Evolutionary conservation across 768 basidiomycete species (phyloP), one percentile per base, ranked within the genome.

Genomic region (Termitomyces sp.): DNA sequence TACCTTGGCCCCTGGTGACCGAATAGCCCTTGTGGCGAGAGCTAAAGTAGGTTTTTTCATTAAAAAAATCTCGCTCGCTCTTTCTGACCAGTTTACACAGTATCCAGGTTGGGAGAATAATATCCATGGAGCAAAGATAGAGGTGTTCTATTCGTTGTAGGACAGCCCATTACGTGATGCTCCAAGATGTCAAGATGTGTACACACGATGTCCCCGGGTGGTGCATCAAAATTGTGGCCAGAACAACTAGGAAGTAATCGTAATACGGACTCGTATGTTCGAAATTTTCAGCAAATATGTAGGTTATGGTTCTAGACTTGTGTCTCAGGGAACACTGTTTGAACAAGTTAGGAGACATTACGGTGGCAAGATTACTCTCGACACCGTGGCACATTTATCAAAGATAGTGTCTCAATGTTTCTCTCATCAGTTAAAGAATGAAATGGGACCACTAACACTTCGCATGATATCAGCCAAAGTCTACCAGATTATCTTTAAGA

Each of bases 71-170:
- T 53, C 6, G 24, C 37, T 26, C 30, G 9, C 9, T 30, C 42
- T 2, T 39, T 39, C 54, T 39, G 4, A 47, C 51, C 12, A 12
- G 37, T 34, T 27, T 36, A 37, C 33, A 13, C 50, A 73, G 72
- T 71, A 62, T 58, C 71, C 69, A 39, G 67, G 68, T 4, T 73
- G 71, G 72, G 57, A 32, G 16, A 72, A 72, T 55, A 45, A 64
- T 12, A 62, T 73, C 6, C 27, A 51, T 20, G 49, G 48, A 14
- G 67, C 65, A 18, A 63, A 66, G 43, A 59, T 73, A 16, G 64
- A 70, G 39, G 59, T 73, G 8, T 67, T 65, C 34, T 72, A 69
- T 53, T 65, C 67, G 5, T 43, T 65, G 1, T 71, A 58, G 36
- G 3, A 36, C 5, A 9, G 27, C 5, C 40, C 40, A 20, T 32